These are phyloP conservation scores for Aspergillus novofumigatus DNA, from an alignment of 2,329 filamentous ascomycete species.

Conservation along the genomic window DNA sequence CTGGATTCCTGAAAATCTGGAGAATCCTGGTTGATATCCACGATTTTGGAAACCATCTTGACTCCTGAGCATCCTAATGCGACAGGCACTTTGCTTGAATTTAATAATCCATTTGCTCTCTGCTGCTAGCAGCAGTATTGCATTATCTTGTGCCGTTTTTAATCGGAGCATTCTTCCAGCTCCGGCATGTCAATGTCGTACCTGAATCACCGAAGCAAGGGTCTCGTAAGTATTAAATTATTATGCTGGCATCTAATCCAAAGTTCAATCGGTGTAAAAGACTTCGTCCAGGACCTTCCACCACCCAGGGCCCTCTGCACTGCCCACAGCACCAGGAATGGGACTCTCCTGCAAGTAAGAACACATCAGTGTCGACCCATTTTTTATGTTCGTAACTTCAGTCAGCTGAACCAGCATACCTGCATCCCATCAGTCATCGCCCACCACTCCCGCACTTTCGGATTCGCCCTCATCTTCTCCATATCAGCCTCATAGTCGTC, in stretches of 20 bases:
- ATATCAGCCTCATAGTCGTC: slow-evolving; percentile 69
- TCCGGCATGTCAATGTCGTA: background rate
- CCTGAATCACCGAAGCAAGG: too few species aligned
- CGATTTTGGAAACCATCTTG: slow-evolving; percentile 2
- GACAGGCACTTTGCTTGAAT: background rate
- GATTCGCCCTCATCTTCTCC: slow-evolving; percentile 68
- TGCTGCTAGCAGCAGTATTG: background rate
- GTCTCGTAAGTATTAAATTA: too few species aligned
- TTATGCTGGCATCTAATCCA: too few species aligned
- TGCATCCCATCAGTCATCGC: slow-evolving; percentile 74
- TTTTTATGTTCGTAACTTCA: too few species aligned
- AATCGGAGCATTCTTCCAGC: background rate
- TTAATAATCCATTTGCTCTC: background rate
- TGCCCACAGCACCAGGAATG: slow-evolving; percentile 28
- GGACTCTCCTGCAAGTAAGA: slow-evolving; percentile 25
- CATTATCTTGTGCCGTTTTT: background rate
- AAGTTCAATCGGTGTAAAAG: slow-evolving; percentile 27
- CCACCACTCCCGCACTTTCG: slow-evolving; percentile 75
- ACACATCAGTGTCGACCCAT: slow-evolving; percentile 2
- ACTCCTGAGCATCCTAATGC: background rate
- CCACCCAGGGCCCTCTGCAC: slow-evolving; percentile 33
- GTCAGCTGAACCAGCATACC: slow-evolving; percentile 29
- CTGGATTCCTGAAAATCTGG: slow-evolving; percentile 1
- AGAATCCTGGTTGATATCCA: slow-evolving; percentile 3
- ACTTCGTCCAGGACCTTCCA: slow-evolving; percentile 35